Conservation (phyloP, 1,284 basidiomycete genomes). For the Nidula niveotomentosa region DNA sequence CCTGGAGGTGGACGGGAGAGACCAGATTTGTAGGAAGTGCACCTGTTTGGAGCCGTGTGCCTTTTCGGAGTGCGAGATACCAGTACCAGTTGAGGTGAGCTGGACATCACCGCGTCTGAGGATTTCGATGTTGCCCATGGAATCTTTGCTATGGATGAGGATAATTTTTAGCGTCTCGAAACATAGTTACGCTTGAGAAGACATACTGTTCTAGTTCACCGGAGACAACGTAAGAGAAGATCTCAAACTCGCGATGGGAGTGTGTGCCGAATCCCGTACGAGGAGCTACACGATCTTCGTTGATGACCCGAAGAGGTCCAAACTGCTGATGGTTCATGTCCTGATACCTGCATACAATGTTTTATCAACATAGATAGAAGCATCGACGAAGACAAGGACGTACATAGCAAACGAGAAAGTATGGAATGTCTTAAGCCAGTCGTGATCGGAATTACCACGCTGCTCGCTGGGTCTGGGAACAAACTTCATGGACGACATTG, state of each 20-base stretch:
- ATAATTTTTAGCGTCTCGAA: not conserved
- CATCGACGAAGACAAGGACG: constrained; percentile 19
- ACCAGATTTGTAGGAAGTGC: constrained; percentile 92
- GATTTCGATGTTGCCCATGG: constrained; percentile 87
- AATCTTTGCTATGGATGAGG: constrained; percentile 62
- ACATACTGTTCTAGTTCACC: constrained; percentile 79
- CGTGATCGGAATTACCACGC: constrained; percentile 80
- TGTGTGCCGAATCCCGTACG: constrained; percentile 86
- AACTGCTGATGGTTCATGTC: constrained; percentile 56
- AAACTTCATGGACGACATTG: constrained; percentile 40
- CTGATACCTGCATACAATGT: constrained; percentile 50
- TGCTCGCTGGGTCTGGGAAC: constrained; percentile 62
- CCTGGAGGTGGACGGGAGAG: constrained; percentile 54
- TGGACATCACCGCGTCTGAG: constrained; percentile 88
- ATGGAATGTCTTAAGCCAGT: constrained; percentile 92
- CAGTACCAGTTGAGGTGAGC: constrained; percentile 87
- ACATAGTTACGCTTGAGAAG: not conserved
- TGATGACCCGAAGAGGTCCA: constrained; percentile 75
- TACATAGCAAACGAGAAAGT: constrained; percentile 83
- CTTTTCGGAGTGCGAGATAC: constrained; percentile 84
- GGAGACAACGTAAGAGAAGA: constrained; percentile 85
- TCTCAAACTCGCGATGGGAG: constrained; percentile 85
- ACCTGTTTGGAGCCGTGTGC: constrained; percentile 57
- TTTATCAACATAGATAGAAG: not conserved
- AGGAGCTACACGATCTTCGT: constrained; percentile 87